These are phyloP conservation scores for Triangularia verruculosa DNA, from an alignment of 2,329 filamentous ascomycete species.

Conservation along the genomic window DNA sequence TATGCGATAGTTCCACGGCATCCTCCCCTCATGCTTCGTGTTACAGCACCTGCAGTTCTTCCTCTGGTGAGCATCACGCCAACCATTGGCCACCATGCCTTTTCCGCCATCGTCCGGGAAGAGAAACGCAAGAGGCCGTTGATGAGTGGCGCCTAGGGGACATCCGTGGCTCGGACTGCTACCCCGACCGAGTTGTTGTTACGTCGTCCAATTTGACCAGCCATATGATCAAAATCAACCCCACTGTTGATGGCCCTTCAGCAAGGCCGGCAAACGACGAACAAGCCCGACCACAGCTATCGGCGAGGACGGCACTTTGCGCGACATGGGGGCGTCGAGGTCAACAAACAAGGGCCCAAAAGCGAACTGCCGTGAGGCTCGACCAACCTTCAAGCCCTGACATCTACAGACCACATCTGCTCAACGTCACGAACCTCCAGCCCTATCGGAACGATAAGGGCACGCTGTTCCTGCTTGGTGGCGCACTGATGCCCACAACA, in stretches of 20 bases:
- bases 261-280: neutral
- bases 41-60: neutral
- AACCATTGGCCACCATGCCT: neutral
- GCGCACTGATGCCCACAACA: neutral
- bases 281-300: neutral
- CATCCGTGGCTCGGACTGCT: constrained; percentile 10
- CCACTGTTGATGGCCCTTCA: neutral
- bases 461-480: constrained; percentile 1
- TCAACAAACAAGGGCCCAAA: neutral
- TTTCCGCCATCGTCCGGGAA: neutral
- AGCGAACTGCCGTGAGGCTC: neutral
- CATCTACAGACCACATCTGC: neutral
- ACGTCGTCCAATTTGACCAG: neutral
- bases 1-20: neutral
- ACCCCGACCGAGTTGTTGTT: constrained; percentile 7
- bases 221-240: neutral
- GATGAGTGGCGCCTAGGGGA: constrained; percentile 6
- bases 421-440: neutral
- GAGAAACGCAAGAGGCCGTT: neutral
- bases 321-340: neutral
- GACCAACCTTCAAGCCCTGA: neutral
- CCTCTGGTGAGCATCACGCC: neutral
- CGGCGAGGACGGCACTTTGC: neutral
- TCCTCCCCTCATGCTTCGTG: neutral
- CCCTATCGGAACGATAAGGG: constrained; percentile 2